Conservation (phyloP, 257 asterid species). For the Solanum tarapatanum region DNA sequence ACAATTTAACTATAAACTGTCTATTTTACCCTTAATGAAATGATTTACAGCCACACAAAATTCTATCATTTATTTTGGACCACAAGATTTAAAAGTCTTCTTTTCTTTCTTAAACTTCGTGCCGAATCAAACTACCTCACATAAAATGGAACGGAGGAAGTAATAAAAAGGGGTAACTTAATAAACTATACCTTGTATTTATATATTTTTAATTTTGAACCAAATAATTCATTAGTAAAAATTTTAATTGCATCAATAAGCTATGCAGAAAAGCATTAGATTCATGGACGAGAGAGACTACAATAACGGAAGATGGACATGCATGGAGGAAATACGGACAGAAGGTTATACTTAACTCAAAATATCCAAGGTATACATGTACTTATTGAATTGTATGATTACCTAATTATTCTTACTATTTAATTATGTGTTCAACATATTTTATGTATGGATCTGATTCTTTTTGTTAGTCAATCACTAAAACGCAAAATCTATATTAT, state of each 20-base stretch:
- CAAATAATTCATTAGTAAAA: background rate
- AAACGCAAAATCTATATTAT: background rate
- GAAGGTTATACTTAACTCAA: background rate
- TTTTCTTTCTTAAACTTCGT: too few relatives aligned
- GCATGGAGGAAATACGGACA: background rate
- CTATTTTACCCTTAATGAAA: too few relatives aligned
- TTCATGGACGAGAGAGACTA: slow-evolving; percentile 14
- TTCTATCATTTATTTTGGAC: too few relatives aligned
- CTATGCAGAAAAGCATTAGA: slow-evolving; percentile 25
- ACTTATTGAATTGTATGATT: background rate
- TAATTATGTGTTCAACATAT: background rate
- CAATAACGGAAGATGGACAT: background rate
- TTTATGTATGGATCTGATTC: background rate
- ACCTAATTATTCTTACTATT: background rate
- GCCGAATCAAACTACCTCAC: too few relatives aligned
- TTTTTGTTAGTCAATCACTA: background rate
- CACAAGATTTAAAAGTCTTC: too few relatives aligned
- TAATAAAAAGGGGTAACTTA: too few relatives aligned
- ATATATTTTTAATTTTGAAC: too few relatives aligned
- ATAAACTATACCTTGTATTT: too few relatives aligned
- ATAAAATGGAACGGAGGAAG: too few relatives aligned
- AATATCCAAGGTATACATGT: background rate
- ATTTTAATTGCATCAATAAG: background rate
- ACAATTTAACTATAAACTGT: too few relatives aligned
- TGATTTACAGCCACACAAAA: too few relatives aligned